These are phyloP conservation scores for Boletales sp. DNA, from an alignment of 768 basidiomycete species.

Conservation along the genomic window DNA sequence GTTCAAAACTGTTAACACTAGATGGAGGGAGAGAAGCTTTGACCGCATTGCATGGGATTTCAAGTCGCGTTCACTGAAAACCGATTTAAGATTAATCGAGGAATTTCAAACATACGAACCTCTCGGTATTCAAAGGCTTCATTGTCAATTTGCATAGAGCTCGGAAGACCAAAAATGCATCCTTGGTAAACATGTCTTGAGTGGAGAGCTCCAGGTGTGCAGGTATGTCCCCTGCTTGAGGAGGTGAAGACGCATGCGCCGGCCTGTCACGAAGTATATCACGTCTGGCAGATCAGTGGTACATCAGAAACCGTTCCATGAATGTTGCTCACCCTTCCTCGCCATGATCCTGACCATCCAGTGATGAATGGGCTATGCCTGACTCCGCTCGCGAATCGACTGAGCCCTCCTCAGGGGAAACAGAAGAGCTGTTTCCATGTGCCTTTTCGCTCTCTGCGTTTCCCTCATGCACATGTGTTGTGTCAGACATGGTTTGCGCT, in stretches of 20 bases:
- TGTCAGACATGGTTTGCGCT: background rate
- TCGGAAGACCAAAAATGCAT: slow-evolving; percentile 96
- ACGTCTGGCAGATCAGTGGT: slow-evolving; percentile 3
- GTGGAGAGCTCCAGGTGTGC: slow-evolving; percentile 50
- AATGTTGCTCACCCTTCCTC: slow-evolving; percentile 22
- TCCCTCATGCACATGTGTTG: background rate
- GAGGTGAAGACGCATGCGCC: slow-evolving; percentile 18
- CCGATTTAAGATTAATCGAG: slow-evolving; percentile 11
- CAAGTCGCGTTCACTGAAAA: slow-evolving; percentile 81
- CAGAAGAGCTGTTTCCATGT: background rate
- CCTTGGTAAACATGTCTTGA: slow-evolving; percentile 93
- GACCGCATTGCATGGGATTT: slow-evolving; percentile 98
- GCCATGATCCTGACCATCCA: slow-evolving; percentile 2
- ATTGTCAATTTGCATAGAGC: slow-evolving; percentile 97
- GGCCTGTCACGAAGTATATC: slow-evolving; percentile 23
- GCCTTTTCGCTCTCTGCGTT: slow-evolving; percentile 1
- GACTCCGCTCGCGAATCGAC: background rate
- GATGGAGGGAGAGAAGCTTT: slow-evolving; percentile 89
- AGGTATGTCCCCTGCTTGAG: slow-evolving; percentile 17
- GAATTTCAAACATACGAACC: slow-evolving; percentile 44
- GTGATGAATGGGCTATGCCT: background rate
- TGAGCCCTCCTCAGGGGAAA: slow-evolving; percentile 1
- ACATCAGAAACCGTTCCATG: background rate
- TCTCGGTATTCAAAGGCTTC: slow-evolving; percentile 93
- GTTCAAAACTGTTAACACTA: slow-evolving; percentile 88